Evolutionary conservation across 805 yeast species (phyloP), one percentile per base, ranked within the genome.

Genomic region (Lipomyces kockii): DNA sequence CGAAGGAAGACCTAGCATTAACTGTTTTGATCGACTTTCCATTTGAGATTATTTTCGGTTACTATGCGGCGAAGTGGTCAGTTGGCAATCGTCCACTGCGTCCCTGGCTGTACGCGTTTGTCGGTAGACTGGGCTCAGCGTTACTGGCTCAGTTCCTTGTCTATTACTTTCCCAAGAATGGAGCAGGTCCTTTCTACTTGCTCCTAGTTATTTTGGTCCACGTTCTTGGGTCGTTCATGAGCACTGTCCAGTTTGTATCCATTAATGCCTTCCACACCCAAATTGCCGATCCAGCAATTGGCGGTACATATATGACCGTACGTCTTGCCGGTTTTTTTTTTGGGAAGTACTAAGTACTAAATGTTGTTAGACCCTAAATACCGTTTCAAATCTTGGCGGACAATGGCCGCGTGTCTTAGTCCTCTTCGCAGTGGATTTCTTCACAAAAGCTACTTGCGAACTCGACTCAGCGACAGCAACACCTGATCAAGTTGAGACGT

Each of bases 21-120:
- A 91, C 97, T 0, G 98, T 94, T 0, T 79, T 95, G 58, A 91
- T 95, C 60, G 97, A 95, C 77, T 95, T 95, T 78, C 99, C 99
- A 11, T 92, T 95, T 77, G 98, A 95, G 77, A 89, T 95, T 76
- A 79, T 94, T 2, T 94, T 95, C 79, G 98, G 99, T 1, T 95
- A 92, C 77, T 93, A 92, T 74, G 97, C 97, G 0, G 99, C 97
- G 5, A 86, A 92, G 74, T 92, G 98, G 97, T 90, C 97, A 0
- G 85, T 90, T 0, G 96, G 96, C 3, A 80, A 72, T 29, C 67
- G 74, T 17, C 82, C 97, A 0, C 81, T 95, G 63, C 84, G 84
- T 60, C 98, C 98, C 0, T 95, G 99, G 99, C 76, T 93, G 72
- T 83, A 84, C 76, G 98, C 95, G 0, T 95, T 88, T 76, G 78